These are phyloP conservation scores for Telopea speciosissima DNA, from an alignment of 177 flowering plant species.

Conservation along the genomic window DNA sequence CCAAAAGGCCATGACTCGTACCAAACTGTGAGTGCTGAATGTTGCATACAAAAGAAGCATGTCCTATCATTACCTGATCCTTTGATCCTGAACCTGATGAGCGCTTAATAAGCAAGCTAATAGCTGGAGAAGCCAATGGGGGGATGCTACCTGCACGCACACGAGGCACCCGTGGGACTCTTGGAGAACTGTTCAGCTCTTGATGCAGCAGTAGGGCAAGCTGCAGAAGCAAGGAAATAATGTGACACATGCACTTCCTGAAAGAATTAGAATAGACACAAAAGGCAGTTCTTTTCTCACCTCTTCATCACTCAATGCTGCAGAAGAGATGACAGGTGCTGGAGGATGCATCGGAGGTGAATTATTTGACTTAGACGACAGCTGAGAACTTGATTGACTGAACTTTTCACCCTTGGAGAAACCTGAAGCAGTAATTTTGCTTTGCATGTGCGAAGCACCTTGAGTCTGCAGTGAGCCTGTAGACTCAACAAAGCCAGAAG, in stretches of 20 bases:
- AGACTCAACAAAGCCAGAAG: conserved; percentile 38
- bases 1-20: not conserved
- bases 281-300: conserved; percentile 23
- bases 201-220: conserved; percentile 93
- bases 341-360: conserved; percentile 32
- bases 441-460: conserved; percentile 32
- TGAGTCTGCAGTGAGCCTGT: conserved; percentile 31
- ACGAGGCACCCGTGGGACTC: conserved; percentile 97
- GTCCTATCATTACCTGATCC: conserved; percentile 58
- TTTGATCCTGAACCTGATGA: conserved; percentile 58
- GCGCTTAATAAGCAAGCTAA: conserved; percentile 63
- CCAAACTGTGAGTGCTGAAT: not conserved
- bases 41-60: not conserved
- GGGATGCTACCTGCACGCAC: conserved; percentile 75
- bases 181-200: conserved; percentile 94
- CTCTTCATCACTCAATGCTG: conserved; percentile 90
- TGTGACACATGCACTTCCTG: not conserved
- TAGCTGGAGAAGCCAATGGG: conserved; percentile 58
- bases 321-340: conserved; percentile 39
- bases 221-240: conserved; percentile 38
- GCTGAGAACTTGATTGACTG: conserved; percentile 33
- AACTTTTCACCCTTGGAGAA: conserved; percentile 48
- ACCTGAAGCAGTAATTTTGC: conserved; percentile 35
- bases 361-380: conserved; percentile 43
- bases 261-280: conserved; percentile 2